A percentile compares a stretch with the other conserved stretches of the same genome.
Evolutionary conservation across 768 basidiomycete species (phyloP).

Genomic region (Russula dissimulans): DNA sequence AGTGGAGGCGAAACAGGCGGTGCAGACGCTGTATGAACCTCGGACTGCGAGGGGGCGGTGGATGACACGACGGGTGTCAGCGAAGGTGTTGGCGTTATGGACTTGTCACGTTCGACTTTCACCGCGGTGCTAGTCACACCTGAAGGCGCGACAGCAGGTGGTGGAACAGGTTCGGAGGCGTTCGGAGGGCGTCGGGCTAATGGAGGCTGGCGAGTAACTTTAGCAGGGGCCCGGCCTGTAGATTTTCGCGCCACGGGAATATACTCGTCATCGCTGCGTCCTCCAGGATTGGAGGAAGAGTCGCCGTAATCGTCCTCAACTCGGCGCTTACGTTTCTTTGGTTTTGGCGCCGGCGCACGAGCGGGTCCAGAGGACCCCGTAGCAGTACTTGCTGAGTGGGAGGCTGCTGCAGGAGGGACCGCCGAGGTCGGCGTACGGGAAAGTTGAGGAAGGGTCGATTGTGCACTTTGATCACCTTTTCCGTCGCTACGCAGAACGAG

Average conservation of each 20-base stretch:
- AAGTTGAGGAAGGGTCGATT: slow-evolving; percentile 1
- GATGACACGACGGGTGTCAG: slow-evolving; percentile 1
- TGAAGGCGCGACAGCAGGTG: not conserved
- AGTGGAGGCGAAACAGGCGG: not conserved
- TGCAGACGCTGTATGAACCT: not conserved
- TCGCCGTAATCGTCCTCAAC: not conserved
- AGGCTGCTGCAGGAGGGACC: not conserved
- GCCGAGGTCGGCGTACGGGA: not conserved
- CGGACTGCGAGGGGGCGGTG: not conserved
- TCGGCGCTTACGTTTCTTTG: slow-evolving; percentile 6
- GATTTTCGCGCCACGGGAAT: not conserved
- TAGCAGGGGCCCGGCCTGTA: not conserved
- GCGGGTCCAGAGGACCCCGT: not conserved
- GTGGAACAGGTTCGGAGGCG: not conserved
- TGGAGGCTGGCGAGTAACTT: not conserved
- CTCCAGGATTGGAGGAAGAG: not conserved
- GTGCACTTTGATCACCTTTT: slow-evolving; percentile 18
- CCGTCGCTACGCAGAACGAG: slow-evolving; percentile 16
- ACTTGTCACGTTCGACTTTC: not conserved
- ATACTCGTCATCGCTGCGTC: not conserved
- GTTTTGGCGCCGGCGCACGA: not conserved
- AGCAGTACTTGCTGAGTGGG: not conserved
- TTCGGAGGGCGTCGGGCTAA: not conserved
- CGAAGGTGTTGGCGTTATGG: slow-evolving; percentile 2
- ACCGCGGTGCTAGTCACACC: not conserved